Conservation (phyloP, 179 eudicot genomes). For the Amaranthus tricolor region DNA sequence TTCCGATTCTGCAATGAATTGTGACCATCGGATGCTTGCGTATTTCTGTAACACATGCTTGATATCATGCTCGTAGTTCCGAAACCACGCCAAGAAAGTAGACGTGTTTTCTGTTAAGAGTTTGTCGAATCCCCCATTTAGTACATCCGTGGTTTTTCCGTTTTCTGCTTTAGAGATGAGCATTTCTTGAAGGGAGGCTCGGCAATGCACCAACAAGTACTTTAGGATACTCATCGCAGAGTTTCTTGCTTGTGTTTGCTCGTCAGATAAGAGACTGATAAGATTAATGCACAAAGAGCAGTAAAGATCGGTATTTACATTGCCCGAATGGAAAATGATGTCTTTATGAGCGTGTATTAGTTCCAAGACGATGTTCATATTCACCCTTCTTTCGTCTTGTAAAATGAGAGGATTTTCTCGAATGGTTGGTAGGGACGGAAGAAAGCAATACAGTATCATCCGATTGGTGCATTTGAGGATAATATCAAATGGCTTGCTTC, state of each 20-base stretch:
- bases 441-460: slow-evolving; percentile 69
- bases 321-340: slow-evolving; percentile 74
- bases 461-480: slow-evolving; percentile 73
- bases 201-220: slow-evolving; percentile 71
- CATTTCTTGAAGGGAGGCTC: slow-evolving; percentile 73
- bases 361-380: slow-evolving; percentile 69
- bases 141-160: slow-evolving; percentile 56
- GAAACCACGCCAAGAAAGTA: slow-evolving; percentile 72
- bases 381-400: slow-evolving; percentile 51
- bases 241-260: slow-evolving; percentile 50
- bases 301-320: slow-evolving; percentile 64
- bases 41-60: slow-evolving; percentile 70
- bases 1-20: slow-evolving; percentile 69
- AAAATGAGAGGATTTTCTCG: slow-evolving; percentile 49
- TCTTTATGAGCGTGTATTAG: slow-evolving; percentile 76
- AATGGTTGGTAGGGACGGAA: slow-evolving; percentile 61
- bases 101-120: slow-evolving; percentile 66
- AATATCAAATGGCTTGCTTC: slow-evolving; percentile 70
- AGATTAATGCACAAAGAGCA: slow-evolving; percentile 71
- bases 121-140: slow-evolving; percentile 81
- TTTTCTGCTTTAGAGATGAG: slow-evolving; percentile 67
- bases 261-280: slow-evolving; percentile 61
- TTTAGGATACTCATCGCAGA: slow-evolving; percentile 68
- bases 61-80: slow-evolving; percentile 50
- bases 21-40: slow-evolving; percentile 78